Conservation (phyloP, 2,329 filamentous ascomycete species). For the Penicillium sp. region DNA sequence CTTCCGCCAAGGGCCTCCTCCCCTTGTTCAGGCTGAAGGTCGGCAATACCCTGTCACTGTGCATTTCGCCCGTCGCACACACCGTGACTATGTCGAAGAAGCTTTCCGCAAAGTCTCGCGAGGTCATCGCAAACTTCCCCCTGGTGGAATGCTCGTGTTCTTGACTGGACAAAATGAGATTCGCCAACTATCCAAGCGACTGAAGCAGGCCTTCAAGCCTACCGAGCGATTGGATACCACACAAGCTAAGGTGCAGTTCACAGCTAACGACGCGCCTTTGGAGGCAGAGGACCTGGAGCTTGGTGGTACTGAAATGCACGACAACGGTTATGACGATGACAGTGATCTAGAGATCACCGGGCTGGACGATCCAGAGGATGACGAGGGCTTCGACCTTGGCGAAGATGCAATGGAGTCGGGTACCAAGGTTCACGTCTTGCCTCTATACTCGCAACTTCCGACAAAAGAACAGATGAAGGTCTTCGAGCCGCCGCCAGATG, state of each 20-base stretch:
- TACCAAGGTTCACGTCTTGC: conserved; percentile 80
- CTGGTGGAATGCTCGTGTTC: conserved; percentile 90
- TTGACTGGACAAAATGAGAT: conserved; percentile 95
- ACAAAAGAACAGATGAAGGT: conserved; percentile 89
- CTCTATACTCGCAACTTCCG: conserved; percentile 87
- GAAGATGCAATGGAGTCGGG: conserved; percentile 59
- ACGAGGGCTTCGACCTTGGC: conserved; percentile 70
- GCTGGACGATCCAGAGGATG: conserved; percentile 59
- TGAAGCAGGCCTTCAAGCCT: conserved; percentile 68
- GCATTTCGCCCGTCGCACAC: conserved; percentile 82
- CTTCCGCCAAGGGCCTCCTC: conserved; percentile 72
- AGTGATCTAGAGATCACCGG: conserved; percentile 63
- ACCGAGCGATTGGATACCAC: conserved; percentile 52
- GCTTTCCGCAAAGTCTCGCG: conserved; percentile 82
- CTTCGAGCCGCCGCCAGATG: conserved; percentile 81
- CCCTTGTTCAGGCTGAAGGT: conserved; percentile 85
- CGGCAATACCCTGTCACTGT: conserved; percentile 86
- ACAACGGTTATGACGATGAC: conserved; percentile 52
- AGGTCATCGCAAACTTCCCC: conserved; percentile 86
- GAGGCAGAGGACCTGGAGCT: conserved; percentile 88
- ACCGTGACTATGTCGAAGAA: conserved; percentile 87
- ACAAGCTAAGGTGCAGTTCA: conserved; percentile 70
- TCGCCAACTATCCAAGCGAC: conserved; percentile 71
- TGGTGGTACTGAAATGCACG: conserved; percentile 56
- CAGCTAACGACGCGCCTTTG: conserved; percentile 73